Conservation (phyloP, 2,329 filamentous ascomycete species). For the Hymenoscyphus fructigenus region DNA sequence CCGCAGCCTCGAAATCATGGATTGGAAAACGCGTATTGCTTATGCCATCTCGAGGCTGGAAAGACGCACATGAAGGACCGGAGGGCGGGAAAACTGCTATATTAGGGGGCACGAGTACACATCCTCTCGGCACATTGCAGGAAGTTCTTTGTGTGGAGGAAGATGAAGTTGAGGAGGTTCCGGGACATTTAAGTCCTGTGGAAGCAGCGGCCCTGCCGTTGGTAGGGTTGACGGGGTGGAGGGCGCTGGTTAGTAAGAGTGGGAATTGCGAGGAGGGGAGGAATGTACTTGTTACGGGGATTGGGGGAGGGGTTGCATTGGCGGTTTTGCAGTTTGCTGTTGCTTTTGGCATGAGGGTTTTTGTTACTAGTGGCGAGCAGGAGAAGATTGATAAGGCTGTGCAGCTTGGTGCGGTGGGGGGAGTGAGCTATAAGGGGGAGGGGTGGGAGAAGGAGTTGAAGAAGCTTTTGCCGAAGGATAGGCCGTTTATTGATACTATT, state of each 20-base stretch:
- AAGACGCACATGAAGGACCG: conserved; percentile 67
- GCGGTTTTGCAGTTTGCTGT: conserved; percentile 78
- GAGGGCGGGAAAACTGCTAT: conserved; percentile 63
- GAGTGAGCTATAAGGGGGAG: conserved; percentile 76
- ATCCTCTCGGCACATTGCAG: conserved; percentile 68
- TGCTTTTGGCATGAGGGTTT: conserved; percentile 54
- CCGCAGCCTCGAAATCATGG: conserved; percentile 48
- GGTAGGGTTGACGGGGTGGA: conserved; percentile 84
- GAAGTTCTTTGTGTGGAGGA: conserved; percentile 71
- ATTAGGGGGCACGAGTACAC: conserved; percentile 65
- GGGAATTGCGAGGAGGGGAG: conserved; percentile 60
- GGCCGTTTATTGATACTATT: conserved; percentile 75
- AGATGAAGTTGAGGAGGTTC: conserved; percentile 72
- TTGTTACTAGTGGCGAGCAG: conserved; percentile 52
- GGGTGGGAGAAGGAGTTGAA: conserved; percentile 79
- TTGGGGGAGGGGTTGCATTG: conserved; percentile 88
- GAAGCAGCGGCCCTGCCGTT: conserved; percentile 85
- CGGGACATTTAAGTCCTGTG: conserved; percentile 65
- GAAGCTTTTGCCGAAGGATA: conserved; percentile 59
- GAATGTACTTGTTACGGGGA: conserved; percentile 85
- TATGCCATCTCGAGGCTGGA: conserved; percentile 78
- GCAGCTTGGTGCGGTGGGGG: conserved; percentile 72
- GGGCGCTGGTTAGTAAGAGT: conserved; percentile 79
- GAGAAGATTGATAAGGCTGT: conserved; percentile 71
- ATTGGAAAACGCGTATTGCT: conserved; percentile 72